These are phyloP conservation scores for Dothidotthia symphoricarpi DNA, from an alignment of 2,329 filamentous ascomycete species.

Conservation along the genomic window DNA sequence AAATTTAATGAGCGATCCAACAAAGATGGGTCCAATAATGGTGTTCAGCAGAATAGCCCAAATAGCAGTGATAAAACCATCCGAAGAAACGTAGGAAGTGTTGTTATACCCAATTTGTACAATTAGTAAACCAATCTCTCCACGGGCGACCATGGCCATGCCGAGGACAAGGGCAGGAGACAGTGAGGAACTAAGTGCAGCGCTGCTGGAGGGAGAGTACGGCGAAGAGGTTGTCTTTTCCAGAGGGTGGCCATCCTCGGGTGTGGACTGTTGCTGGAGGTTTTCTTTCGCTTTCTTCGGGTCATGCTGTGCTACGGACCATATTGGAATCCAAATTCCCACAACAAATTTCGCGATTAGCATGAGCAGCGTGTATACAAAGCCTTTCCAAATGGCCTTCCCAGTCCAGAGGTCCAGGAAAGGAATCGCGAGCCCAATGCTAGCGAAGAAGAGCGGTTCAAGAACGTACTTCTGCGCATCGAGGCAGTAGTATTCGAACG, in stretches of 20 bases:
- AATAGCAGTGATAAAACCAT: slow-evolving; percentile 24
- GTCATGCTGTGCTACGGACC: slow-evolving; percentile 4
- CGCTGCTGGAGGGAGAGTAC: slow-evolving; percentile 5
- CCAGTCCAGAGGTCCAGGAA: slow-evolving; percentile 32
- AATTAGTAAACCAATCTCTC: slow-evolving; percentile 31
- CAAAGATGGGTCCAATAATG: slow-evolving; percentile 23
- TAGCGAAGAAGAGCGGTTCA: slow-evolving; percentile 33
- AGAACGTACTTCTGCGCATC: slow-evolving; percentile 46
- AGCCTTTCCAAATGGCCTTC: slow-evolving; percentile 27
- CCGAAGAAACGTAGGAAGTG: slow-evolving; percentile 22
- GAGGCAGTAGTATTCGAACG: slow-evolving; percentile 43
- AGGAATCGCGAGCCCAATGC: slow-evolving; percentile 32
- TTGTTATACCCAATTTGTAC: slow-evolving; percentile 32
- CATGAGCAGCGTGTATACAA: slow-evolving; percentile 31
- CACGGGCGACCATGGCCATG: slow-evolving; percentile 28
- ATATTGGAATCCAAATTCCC: slow-evolving; percentile 11
- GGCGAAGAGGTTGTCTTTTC: slow-evolving; percentile 5
- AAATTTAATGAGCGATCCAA: slow-evolving; percentile 23
- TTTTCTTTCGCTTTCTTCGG: slow-evolving; percentile 8
- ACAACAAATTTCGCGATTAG: slow-evolving; percentile 16
- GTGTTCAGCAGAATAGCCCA: slow-evolving; percentile 28
- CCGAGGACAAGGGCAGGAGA: slow-evolving; percentile 18
- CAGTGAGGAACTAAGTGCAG: slow-evolving; percentile 5
- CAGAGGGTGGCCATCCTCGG: neutral
- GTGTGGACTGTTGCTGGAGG: neutral